These are phyloP conservation scores for Paragyromitra xinjiangensis DNA, from an alignment of 495 filamentous ascomycete genomes.

Conservation along the genomic window DNA sequence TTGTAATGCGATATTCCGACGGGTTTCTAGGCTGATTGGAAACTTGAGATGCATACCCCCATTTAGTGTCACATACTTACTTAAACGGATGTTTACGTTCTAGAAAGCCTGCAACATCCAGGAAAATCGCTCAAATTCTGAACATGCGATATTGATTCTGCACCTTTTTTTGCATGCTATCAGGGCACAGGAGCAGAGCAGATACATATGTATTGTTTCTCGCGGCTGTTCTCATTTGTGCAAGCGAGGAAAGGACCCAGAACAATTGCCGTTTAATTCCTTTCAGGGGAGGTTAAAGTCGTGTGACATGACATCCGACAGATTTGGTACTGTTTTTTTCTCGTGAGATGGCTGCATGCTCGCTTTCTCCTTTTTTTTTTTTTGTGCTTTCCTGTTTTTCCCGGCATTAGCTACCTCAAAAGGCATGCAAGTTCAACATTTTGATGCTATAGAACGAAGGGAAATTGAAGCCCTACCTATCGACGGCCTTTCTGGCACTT, in stretches of 20 bases:
- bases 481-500: background rate
- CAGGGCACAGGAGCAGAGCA: background rate
- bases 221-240: conserved; percentile 20
- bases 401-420: conserved; percentile 31
- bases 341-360: conserved; percentile 6
- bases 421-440: conserved; percentile 2
- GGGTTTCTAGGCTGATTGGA: conserved; percentile 34
- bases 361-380: background rate
- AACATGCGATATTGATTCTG: conserved; percentile 47
- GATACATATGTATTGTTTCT: conserved; percentile 19
- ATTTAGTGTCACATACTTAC: conserved; percentile 38
- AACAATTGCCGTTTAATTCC: conserved; percentile 33
- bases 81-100: conserved; percentile 51
- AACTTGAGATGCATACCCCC: conserved; percentile 35
- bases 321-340: conserved; percentile 14
- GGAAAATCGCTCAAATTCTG: conserved; percentile 52
- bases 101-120: conserved; percentile 45
- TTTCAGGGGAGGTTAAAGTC: background rate
- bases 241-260: conserved; percentile 18
- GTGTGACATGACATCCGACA: conserved; percentile 37
- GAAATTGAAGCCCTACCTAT: background rate
- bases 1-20: conserved; percentile 40
- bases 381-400: conserved; percentile 24
- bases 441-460: background rate
- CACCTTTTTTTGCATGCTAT: conserved; percentile 13